A percentile compares a stretch with the other conserved stretches of the same genome.
These are phyloP conservation scores for Camellia japonica DNA, from an alignment of 148 eudicot species.

Conservation along the genomic window DNA sequence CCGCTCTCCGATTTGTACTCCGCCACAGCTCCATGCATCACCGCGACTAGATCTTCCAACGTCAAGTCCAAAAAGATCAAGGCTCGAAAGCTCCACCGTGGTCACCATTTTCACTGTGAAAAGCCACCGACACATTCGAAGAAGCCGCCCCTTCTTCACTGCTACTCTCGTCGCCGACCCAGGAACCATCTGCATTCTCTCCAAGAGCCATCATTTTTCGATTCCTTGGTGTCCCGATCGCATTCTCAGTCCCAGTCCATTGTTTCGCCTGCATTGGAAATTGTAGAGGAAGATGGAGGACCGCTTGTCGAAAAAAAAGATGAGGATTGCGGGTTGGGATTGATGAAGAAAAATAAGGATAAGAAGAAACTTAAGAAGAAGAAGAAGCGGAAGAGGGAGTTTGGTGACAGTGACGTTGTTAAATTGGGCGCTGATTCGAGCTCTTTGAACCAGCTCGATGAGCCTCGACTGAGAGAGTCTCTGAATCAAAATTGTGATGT, in stretches of 20 bases:
- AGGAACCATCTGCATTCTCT: not conserved
- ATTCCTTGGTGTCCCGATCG: too few relatives aligned
- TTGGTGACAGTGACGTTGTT: conserved; percentile 29
- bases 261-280: not conserved
- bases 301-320: not conserved
- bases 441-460: conserved; percentile 24
- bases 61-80: conserved; percentile 59
- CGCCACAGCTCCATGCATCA: conserved; percentile 24
- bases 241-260: not conserved
- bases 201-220: too few relatives aligned
- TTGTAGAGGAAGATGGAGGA: conserved; percentile 15
- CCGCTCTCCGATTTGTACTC: conserved; percentile 69
- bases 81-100: conserved; percentile 32
- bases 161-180: conserved; percentile 36
- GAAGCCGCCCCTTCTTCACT: conserved; percentile 20
- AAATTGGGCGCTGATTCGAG: conserved; percentile 47
- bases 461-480: conserved; percentile 40
- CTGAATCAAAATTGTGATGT: conserved; percentile 13
- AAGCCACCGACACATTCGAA: not conserved
- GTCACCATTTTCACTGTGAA: not conserved
- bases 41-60: conserved; percentile 9
- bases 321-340: conserved; percentile 10
- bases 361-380: not conserved
- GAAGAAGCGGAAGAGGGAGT: conserved; percentile 20
- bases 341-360: not conserved